Evolutionary conservation across 257 asterid genomes (phyloP).

Genomic region (Lavandula angustifolia): DNA sequence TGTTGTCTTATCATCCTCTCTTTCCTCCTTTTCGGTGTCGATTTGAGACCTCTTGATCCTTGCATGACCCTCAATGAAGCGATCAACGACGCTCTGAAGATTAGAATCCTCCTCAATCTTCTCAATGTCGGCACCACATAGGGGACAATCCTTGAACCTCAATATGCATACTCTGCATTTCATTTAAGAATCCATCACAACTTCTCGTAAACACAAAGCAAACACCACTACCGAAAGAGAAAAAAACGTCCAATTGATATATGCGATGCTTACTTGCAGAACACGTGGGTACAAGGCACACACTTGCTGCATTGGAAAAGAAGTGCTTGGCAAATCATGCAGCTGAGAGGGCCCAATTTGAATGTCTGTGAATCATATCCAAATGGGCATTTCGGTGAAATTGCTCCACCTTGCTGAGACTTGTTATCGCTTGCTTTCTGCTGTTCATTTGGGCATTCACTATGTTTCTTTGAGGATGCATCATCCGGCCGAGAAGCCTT

Average conservation of each 20-base stretch:
- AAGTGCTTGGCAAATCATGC: conserved; percentile 92
- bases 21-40: conserved; percentile 59
- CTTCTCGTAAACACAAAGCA: not conserved
- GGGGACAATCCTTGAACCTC: conserved; percentile 87
- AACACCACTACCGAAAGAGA: conserved; percentile 1
- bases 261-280: conserved; percentile 74
- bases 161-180: conserved; percentile 74
- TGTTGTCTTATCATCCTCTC: conserved; percentile 51
- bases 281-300: conserved; percentile 86
- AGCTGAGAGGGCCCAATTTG: conserved; percentile 94
- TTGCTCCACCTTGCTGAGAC: conserved; percentile 46
- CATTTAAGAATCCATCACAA: conserved; percentile 26
- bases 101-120: conserved; percentile 76
- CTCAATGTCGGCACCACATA: conserved; percentile 96
- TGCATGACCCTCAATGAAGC: conserved; percentile 97
- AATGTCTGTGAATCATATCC: conserved; percentile 83
- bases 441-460: conserved; percentile 62
- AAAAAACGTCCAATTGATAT: not conserved
- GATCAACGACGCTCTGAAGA: conserved; percentile 88
- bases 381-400: conserved; percentile 59
- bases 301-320: conserved; percentile 88
- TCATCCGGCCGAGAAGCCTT: conserved; percentile 84
- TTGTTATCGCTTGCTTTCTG: conserved; percentile 42
- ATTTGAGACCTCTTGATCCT: conserved; percentile 87
- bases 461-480: conserved; percentile 54